A percentile compares a stretch with the other conserved stretches of the same genome.
Evolutionary conservation across 2,329 filamentous ascomycete genomes (phyloP).

Genomic region (Fusarium sp.): DNA sequence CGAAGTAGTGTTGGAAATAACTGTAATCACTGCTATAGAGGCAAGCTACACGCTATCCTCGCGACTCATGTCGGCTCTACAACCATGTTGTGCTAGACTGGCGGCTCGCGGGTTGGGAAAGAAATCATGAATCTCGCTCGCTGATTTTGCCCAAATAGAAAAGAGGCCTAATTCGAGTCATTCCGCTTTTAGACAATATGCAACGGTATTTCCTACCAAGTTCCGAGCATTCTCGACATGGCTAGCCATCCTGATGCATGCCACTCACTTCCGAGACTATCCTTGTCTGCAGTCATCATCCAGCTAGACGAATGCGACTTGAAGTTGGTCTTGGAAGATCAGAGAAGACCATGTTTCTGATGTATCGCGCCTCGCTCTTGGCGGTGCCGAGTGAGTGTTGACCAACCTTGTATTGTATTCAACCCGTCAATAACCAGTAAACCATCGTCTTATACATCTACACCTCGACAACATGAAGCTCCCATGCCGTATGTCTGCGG

Average conservation of each 20-base stretch:
- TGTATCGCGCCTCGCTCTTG: background rate
- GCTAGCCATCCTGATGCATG: slow-evolving; percentile 15
- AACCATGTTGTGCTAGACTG: slow-evolving; percentile 14
- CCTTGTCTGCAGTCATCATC: slow-evolving; percentile 28
- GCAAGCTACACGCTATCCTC: slow-evolving; percentile 11
- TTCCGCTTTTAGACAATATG: background rate
- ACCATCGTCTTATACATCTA: slow-evolving; percentile 7
- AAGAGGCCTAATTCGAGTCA: background rate
- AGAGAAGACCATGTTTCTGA: background rate
- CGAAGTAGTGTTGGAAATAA: no score
- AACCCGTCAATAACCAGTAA: background rate
- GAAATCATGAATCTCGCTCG: background rate
- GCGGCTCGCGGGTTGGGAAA: background rate
- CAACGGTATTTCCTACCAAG: background rate
- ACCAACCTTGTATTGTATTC: slow-evolving; percentile 21
- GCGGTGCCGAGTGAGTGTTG: background rate
- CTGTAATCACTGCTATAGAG: background rate
- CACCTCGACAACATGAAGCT: background rate
- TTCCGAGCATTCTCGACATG: slow-evolving; percentile 15
- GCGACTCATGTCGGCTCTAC: slow-evolving; percentile 32
- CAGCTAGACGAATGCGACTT: slow-evolving; percentile 4
- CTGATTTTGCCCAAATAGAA: background rate
- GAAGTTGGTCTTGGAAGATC: background rate
- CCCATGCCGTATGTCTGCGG: slow-evolving; percentile 15
- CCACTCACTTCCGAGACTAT: slow-evolving; percentile 6